Evolutionary conservation across 73 alveolate species (phyloP).

Genomic region (Paramecium primaurelia): DNA sequence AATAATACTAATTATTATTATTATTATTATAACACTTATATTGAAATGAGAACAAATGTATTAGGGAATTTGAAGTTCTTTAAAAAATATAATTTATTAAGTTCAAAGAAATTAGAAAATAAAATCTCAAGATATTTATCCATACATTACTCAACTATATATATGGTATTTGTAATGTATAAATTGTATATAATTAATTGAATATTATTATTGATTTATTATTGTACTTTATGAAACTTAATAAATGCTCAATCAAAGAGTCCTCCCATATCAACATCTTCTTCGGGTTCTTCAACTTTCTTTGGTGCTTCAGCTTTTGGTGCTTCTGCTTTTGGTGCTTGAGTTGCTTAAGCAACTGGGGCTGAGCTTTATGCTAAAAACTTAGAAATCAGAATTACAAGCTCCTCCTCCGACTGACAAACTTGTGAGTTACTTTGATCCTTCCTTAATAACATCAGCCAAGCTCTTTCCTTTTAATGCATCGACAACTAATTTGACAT

Average conservation of each 20-base stretch:
- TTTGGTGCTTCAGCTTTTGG: slow-evolving; percentile 39
- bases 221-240: slow-evolving; percentile 29
- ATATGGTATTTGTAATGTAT: neutral
- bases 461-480: slow-evolving; percentile 33
- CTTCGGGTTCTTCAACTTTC: slow-evolving; percentile 79
- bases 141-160: neutral
- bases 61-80: neutral
- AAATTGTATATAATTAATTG: neutral
- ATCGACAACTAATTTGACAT: neutral
- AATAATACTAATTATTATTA: too few relatives aligned
- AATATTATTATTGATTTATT: neutral
- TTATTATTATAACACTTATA: too few relatives aligned
- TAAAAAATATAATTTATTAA: neutral
- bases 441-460: slow-evolving; percentile 38
- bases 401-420: slow-evolving; percentile 32
- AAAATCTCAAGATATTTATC: neutral
- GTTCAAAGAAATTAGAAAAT: neutral
- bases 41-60: neutral
- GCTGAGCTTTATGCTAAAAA: slow-evolving; percentile 7
- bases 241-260: slow-evolving; percentile 79
- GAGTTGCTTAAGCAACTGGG: slow-evolving; percentile 36
- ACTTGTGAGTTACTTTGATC: neutral
- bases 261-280: slow-evolving; percentile 92
- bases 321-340: neutral
- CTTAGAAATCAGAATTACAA: neutral